Percentiles rank a stretch among this genome's conserved stretches.
phyloP scores from a whole-genome alignment of 2,329 filamentous ascomycete genomes.

The Fusarium sp. region DNA sequence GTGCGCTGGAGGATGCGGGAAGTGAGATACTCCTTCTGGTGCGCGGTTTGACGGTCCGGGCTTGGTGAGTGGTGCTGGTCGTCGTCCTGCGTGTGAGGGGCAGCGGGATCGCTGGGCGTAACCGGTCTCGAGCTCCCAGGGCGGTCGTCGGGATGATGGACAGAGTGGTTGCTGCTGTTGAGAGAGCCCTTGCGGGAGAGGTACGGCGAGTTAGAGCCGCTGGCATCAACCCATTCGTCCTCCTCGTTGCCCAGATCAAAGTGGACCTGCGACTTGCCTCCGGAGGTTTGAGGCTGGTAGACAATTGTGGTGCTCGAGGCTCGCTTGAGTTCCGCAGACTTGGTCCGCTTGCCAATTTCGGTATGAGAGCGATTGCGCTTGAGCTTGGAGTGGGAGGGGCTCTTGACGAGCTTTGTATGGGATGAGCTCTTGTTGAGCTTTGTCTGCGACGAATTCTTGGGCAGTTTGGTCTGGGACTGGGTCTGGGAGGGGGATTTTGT shows the following conservation, averaged over 20 bases:
- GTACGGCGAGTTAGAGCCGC: slow-evolving; percentile 70
- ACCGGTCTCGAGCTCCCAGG: slow-evolving; percentile 52
- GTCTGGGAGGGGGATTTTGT: slow-evolving; percentile 68
- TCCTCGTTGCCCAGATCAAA: slow-evolving; percentile 70
- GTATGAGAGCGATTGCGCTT: slow-evolving; percentile 42
- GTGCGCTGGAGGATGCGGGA: slow-evolving; percentile 73
- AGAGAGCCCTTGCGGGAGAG: slow-evolving; percentile 60
- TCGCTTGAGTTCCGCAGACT: slow-evolving; percentile 65
- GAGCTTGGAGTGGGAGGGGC: slow-evolving; percentile 64
- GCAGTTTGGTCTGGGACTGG: slow-evolving; percentile 63
- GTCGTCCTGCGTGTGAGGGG: slow-evolving; percentile 13
- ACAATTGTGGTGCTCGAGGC: slow-evolving; percentile 62
- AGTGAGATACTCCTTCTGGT: slow-evolving; percentile 74
- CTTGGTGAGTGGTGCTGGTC: slow-evolving; percentile 34
- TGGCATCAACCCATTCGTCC: slow-evolving; percentile 76
- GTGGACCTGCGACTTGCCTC: slow-evolving; percentile 66
- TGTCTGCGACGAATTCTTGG: slow-evolving; percentile 65
- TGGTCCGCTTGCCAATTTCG: slow-evolving; percentile 63
- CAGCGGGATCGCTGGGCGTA: slow-evolving; percentile 48
- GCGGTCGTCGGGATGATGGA: slow-evolving; percentile 53
- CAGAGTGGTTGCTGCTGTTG: slow-evolving; percentile 60
- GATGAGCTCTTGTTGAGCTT: slow-evolving; percentile 62
- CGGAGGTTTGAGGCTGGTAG: slow-evolving; percentile 55
- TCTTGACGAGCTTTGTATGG: slow-evolving; percentile 61
- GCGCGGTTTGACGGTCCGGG: slow-evolving; percentile 56